These are phyloP conservation scores for Corymbia maculata DNA, from an alignment of 345 rosid species.

Conservation along the genomic window DNA sequence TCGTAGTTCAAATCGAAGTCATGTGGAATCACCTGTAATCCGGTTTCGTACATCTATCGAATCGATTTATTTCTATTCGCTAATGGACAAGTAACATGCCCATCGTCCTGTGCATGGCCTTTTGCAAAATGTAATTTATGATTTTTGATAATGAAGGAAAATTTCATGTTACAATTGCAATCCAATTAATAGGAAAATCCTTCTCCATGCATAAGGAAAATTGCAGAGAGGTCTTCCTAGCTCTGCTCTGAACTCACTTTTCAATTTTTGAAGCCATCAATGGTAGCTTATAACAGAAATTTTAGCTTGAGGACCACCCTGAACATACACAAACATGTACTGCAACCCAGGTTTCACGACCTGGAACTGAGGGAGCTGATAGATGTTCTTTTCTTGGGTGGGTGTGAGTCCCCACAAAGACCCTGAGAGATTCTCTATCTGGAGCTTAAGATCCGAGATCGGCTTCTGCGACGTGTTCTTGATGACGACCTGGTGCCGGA, in stretches of 20 bases:
- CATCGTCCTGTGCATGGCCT: not conserved
- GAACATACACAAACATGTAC: slow-evolving; percentile 49
- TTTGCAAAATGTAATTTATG: not conserved
- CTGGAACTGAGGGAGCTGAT: slow-evolving; percentile 44
- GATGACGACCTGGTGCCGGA: slow-evolving; percentile 61
- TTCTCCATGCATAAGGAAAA: not conserved
- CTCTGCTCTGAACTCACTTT: not conserved
- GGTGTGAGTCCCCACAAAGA: slow-evolving; percentile 59
- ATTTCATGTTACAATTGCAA: not conserved
- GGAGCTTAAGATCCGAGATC: slow-evolving; percentile 33
- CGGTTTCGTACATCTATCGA: too few species aligned
- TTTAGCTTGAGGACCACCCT: slow-evolving; percentile 77
- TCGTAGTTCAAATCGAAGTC: too few species aligned
- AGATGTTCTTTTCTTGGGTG: slow-evolving; percentile 28
- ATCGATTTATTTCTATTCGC: too few species aligned
- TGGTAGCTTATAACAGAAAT: slow-evolving; percentile 49
- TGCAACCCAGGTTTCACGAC: slow-evolving; percentile 37
- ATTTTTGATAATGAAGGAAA: not conserved
- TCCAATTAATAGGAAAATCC: not conserved
- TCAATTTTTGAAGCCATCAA: slow-evolving; percentile 1
- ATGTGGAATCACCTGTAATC: too few species aligned
- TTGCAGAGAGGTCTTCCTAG: not conserved
- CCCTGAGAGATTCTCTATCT: slow-evolving; percentile 43
- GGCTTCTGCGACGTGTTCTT: slow-evolving; percentile 50
- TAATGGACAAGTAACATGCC: not conserved